These are phyloP conservation scores for Heliamphora exappendiculata DNA, from an alignment of 148 eudicot genomes.

Conservation along the genomic window DNA sequence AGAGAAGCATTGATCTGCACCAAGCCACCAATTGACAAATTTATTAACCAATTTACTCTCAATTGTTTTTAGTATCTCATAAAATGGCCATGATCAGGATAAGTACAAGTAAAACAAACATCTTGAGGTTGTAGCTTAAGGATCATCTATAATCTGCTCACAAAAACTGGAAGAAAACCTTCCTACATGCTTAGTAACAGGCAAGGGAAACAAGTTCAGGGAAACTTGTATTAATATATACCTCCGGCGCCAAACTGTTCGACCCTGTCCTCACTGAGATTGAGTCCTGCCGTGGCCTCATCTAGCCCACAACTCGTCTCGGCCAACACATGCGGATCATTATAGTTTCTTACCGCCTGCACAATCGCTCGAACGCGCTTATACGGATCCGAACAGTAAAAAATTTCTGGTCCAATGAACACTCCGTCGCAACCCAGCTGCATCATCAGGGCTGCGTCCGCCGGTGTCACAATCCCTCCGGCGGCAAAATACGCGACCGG, in stretches of 20 bases:
- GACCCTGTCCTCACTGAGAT: conserved; percentile 41
- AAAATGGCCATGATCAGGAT: background rate
- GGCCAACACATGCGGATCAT: conserved; percentile 58
- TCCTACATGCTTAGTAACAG: background rate
- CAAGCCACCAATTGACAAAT: background rate
- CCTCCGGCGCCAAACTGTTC: conserved; percentile 16
- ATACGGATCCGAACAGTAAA: conserved; percentile 49
- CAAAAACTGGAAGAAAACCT: background rate
- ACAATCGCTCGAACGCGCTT: conserved; percentile 64
- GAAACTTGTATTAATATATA: background rate
- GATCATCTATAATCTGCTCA: background rate
- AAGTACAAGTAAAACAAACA: background rate
- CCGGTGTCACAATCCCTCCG: conserved; percentile 74
- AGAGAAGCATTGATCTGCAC: background rate
- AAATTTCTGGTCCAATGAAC: conserved; percentile 61
- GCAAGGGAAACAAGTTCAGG: too few species aligned
- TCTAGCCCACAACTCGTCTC: conserved; percentile 53
- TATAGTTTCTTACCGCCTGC: conserved; percentile 79
- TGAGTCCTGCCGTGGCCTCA: conserved; percentile 46
- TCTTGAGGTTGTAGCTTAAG: background rate
- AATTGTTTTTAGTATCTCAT: background rate
- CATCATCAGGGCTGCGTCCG: conserved; percentile 90
- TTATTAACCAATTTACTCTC: background rate
- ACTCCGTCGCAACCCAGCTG: conserved; percentile 95
- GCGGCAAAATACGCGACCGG: conserved; percentile 82